Evolutionary conservation across 345 rosid genomes (phyloP).

Genomic region (Sisymbrium irio): DNA sequence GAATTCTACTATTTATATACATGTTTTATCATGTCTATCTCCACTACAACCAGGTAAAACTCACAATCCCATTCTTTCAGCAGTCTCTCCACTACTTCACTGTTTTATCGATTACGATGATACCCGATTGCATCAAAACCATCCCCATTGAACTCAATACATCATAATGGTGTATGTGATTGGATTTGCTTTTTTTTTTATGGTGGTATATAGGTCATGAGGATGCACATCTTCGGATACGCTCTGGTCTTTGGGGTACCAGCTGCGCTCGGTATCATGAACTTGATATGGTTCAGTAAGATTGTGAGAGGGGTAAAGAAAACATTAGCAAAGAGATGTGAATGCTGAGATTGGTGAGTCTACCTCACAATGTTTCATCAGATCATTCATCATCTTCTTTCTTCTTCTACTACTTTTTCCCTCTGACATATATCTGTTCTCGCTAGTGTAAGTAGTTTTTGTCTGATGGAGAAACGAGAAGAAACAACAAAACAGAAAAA

Average conservation of each 20-base stretch:
- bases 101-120: background rate
- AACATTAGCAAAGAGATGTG: slow-evolving; percentile 70
- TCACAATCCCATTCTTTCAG: background rate
- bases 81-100: background rate
- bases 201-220: slow-evolving; percentile 50
- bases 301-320: slow-evolving; percentile 78
- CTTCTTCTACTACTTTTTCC: background rate
- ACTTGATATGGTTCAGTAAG: slow-evolving; percentile 83
- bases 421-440: slow-evolving; percentile 28
- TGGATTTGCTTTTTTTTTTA: background rate
- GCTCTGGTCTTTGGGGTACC: slow-evolving; percentile 67
- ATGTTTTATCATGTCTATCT: slow-evolving; percentile 77
- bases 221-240: slow-evolving; percentile 59
- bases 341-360: slow-evolving; percentile 37
- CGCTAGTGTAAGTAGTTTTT: slow-evolving; percentile 40
- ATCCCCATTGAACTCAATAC: background rate
- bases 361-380: slow-evolving; percentile 8
- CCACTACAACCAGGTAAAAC: slow-evolving; percentile 73
- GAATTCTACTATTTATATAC: slow-evolving; percentile 72
- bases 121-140: background rate
- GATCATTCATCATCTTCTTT: background rate
- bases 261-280: slow-evolving; percentile 59
- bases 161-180: slow-evolving; percentile 1
- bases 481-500: background rate
- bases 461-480: slow-evolving; percentile 33